Conservation (phyloP, 441 rosid genomes). For the Daphne laureola region DNA sequence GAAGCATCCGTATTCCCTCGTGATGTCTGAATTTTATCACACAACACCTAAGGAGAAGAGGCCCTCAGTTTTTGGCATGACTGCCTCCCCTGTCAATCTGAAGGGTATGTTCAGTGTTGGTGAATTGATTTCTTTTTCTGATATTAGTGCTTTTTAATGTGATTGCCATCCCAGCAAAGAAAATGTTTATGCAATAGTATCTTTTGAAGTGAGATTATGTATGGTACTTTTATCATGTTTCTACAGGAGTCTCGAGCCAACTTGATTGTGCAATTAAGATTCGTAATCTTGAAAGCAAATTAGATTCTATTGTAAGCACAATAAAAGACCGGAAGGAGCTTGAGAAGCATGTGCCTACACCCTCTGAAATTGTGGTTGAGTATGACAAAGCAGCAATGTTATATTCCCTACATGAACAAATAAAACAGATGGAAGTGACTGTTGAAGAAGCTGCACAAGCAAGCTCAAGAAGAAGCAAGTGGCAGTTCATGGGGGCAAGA, state of each 20-base stretch:
- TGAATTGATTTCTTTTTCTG: conserved; percentile 5
- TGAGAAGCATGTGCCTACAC: conserved; percentile 98
- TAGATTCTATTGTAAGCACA: conserved; percentile 89
- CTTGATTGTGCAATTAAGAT: conserved; percentile 97
- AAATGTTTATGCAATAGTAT: neutral
- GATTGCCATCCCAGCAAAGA: conserved; percentile 4
- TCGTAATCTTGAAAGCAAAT: conserved; percentile 92
- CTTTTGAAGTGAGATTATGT: neutral
- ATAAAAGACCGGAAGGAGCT: conserved; percentile 96
- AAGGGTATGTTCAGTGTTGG: conserved; percentile 54
- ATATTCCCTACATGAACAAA: conserved; percentile 95
- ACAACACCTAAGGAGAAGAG: conserved; percentile 86
- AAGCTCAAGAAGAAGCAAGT: conserved; percentile 87
- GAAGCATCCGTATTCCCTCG: conserved; percentile 97
- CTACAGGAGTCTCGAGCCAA: conserved; percentile 94
- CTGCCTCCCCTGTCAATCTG: conserved; percentile 98
- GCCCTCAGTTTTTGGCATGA: conserved; percentile 98
- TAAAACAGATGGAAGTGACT: conserved; percentile 83
- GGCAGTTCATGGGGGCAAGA: conserved; percentile 99
- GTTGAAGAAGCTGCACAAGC: conserved; percentile 94
- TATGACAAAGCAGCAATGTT: conserved; percentile 93
- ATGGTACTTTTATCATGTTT: conserved; percentile 2
- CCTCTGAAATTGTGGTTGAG: conserved; percentile 84
- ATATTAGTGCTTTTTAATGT: conserved; percentile 6
- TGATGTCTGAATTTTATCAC: conserved; percentile 99